Evolutionary conservation across 345 rosid species (phyloP).

Genomic region (Moricandia moricandioides): DNA sequence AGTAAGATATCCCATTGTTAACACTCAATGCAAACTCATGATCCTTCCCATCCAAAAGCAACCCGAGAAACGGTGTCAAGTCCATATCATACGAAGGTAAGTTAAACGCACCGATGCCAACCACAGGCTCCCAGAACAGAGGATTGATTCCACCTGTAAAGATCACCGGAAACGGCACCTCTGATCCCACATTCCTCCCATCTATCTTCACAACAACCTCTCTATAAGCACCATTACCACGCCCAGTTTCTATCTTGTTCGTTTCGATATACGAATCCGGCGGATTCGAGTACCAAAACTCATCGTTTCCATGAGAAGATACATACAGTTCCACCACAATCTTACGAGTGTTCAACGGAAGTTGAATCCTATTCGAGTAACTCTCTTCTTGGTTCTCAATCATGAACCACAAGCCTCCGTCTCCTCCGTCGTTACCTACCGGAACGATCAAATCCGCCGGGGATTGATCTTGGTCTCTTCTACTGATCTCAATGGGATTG

Average conservation of each 20-base stretch:
- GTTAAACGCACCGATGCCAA: constrained; percentile 70
- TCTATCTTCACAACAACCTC: constrained; percentile 71
- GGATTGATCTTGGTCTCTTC: constrained; percentile 30
- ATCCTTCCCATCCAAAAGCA: constrained; percentile 54
- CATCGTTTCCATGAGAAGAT: constrained; percentile 83
- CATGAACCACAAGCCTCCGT: constrained; percentile 63
- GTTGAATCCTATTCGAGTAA: constrained; percentile 40
- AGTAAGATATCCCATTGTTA: constrained; percentile 55
- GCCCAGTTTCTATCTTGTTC: constrained; percentile 55
- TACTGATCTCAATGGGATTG: constrained; percentile 15
- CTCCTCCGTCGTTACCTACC: constrained; percentile 34
- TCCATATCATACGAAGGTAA: constrained; percentile 78
- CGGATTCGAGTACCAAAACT: constrained; percentile 94
- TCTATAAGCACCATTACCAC: constrained; percentile 71
- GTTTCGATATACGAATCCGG: constrained; percentile 56
- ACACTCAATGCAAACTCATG: constrained; percentile 64
- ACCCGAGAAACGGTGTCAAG: constrained; percentile 67
- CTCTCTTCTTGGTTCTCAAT: constrained; percentile 52
- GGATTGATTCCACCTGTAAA: constrained; percentile 90
- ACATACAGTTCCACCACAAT: constrained; percentile 63
- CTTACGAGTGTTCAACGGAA: constrained; percentile 60
- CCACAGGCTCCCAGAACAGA: constrained; percentile 77
- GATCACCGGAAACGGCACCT: constrained; percentile 71
- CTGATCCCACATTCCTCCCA: constrained; percentile 65
- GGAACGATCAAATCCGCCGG: constrained; percentile 78